A percentile compares a stretch with the other conserved stretches of the same genome.
phyloP scores from a whole-genome alignment of 345 rosid species.

The Eucalyptus sideroxylon region DNA sequence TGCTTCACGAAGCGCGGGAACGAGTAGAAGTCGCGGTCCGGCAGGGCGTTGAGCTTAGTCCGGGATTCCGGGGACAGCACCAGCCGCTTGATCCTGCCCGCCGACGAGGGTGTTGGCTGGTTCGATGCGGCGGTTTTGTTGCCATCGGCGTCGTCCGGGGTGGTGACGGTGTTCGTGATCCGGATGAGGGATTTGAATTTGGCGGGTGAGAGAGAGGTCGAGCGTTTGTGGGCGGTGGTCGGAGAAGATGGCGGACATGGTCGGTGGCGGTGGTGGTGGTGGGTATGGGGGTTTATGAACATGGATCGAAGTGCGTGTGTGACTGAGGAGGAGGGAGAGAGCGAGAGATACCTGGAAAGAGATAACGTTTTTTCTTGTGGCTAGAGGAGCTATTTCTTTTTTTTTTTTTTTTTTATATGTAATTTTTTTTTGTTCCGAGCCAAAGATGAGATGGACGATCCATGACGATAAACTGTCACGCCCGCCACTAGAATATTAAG shows the following conservation, averaged over 20 bases:
- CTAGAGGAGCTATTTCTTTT: neutral
- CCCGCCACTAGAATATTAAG: neutral
- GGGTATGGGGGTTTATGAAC: neutral
- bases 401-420: neutral
- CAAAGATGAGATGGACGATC: neutral
- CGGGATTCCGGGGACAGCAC: constrained; percentile 62
- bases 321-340: neutral
- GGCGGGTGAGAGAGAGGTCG: neutral
- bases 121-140: neutral
- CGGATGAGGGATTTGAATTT: neutral
- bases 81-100: constrained; percentile 55
- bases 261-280: neutral
- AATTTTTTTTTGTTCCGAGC: neutral
- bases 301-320: neutral
- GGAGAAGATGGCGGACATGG: neutral
- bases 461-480: neutral
- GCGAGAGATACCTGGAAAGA: neutral
- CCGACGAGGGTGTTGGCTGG: constrained; percentile 1
- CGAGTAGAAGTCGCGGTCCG: constrained; percentile 66
- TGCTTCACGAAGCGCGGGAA: constrained; percentile 81
- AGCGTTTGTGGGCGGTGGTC: neutral
- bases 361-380: neutral
- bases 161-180: neutral
- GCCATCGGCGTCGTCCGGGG: neutral
- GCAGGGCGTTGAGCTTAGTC: constrained; percentile 37